Percentiles rank a stretch among this genome's conserved stretches.
Evolutionary conservation across 805 yeast species (phyloP).

Genomic region (Hanseniaspora hatyaiensis): DNA sequence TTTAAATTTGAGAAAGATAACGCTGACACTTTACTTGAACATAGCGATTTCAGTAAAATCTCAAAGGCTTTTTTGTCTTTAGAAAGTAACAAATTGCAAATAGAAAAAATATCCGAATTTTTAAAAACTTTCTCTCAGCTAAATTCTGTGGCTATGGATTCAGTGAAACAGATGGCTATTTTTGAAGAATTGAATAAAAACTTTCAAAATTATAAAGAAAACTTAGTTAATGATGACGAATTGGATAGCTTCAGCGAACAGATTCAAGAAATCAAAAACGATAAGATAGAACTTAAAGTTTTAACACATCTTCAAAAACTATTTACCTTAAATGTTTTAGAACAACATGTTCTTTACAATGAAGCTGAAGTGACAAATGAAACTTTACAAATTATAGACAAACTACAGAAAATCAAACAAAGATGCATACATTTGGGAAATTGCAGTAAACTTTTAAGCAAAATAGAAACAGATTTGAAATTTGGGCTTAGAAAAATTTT

Average conservation of each 20-base stretch:
- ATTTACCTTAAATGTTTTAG: constrained; percentile 61
- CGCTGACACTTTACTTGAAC: constrained; percentile 17
- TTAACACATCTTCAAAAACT: constrained; percentile 44
- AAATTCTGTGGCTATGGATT: background rate
- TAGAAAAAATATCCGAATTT: background rate
- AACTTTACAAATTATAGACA: constrained; percentile 49
- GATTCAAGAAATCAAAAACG: constrained; percentile 17
- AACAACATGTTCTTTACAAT: constrained; percentile 46
- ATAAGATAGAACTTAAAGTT: constrained; percentile 39
- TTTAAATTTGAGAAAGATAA: constrained; percentile 1
- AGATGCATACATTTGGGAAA: constrained; percentile 58
- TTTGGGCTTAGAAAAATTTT: constrained; percentile 45
- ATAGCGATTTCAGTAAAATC: constrained; percentile 17
- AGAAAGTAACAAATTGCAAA: constrained; percentile 9
- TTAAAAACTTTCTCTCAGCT: background rate
- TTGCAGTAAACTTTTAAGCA: constrained; percentile 58
- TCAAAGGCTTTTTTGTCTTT: constrained; percentile 3
- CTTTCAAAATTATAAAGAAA: constrained; percentile 5
- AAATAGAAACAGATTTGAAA: constrained; percentile 42
- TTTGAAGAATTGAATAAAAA: constrained; percentile 21
- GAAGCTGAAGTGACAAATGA: constrained; percentile 33
- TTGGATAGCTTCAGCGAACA: constrained; percentile 19
- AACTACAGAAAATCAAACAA: constrained; percentile 52
- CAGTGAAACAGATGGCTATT: background rate
- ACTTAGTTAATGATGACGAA: constrained; percentile 4